phyloP scores from a whole-genome alignment of 2,329 filamentous ascomycete genomes.

The Alternaria sp. region DNA sequence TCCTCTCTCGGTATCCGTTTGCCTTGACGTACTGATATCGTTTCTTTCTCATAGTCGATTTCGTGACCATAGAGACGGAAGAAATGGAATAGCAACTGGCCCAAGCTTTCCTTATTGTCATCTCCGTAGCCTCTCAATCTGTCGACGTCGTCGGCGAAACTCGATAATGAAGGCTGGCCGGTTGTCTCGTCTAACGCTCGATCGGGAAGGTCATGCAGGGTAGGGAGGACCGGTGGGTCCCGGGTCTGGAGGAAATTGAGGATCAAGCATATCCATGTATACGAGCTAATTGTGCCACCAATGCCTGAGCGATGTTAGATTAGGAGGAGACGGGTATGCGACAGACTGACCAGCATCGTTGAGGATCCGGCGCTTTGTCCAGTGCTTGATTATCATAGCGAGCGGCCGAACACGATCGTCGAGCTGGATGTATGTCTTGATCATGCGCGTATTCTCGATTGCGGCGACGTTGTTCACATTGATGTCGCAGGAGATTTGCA shows the following conservation, averaged over 20 bases:
- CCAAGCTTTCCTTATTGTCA: constrained; percentile 81
- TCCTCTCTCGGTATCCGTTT: constrained; percentile 78
- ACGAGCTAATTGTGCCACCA: constrained; percentile 93
- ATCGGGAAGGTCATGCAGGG: constrained; percentile 76
- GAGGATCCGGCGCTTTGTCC: constrained; percentile 89
- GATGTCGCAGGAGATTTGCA: constrained; percentile 91
- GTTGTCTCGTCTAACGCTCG: constrained; percentile 67
- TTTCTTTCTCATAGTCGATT: constrained; percentile 84
- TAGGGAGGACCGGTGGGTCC: constrained; percentile 81
- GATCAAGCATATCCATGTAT: constrained; percentile 99
- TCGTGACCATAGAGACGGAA: constrained; percentile 95
- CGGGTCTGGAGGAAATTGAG: constrained; percentile 93
- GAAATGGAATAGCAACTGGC: constrained; percentile 90
- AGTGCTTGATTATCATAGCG: constrained; percentile 97
- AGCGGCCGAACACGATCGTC: constrained; percentile 89
- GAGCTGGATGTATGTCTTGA: constrained; percentile 93
- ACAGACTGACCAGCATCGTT: constrained; percentile 86
- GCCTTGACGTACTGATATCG: constrained; percentile 84
- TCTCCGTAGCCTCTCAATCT: constrained; percentile 75
- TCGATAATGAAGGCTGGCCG: constrained; percentile 65
- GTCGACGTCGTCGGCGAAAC: constrained; percentile 86
- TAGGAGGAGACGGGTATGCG: constrained; percentile 12
- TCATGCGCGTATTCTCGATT: constrained; percentile 96
- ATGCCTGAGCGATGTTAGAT: constrained; percentile 61
- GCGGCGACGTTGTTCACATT: constrained; percentile 98